Percentiles rank a stretch among this genome's conserved stretches.
phyloP scores from a whole-genome alignment of 179 eudicot genomes.

The Beta corolliflora region DNA sequence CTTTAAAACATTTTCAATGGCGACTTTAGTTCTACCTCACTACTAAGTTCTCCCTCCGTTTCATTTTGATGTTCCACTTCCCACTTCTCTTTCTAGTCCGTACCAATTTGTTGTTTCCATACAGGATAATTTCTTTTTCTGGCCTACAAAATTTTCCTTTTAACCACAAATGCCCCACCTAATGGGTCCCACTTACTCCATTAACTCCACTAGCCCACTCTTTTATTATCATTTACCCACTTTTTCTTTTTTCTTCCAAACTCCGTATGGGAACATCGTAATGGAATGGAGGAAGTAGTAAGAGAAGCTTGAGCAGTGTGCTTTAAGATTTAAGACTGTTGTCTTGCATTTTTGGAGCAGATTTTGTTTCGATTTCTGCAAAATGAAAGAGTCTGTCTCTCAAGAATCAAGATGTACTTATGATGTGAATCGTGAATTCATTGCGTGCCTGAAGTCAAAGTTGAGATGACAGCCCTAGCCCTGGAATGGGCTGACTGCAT shows the following conservation, averaged over 20 bases:
- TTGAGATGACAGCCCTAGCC: not conserved
- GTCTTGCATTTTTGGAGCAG: not conserved
- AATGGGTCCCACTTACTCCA: no score
- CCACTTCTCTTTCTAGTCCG: no score
- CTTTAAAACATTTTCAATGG: not conserved
- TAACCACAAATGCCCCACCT: no score
- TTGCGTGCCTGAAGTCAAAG: conserved; percentile 10
- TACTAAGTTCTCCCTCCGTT: not conserved
- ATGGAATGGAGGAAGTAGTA: not conserved
- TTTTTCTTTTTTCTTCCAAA: no score
- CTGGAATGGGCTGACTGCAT: not conserved
- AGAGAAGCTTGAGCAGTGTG: not conserved
- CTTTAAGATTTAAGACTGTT: not conserved
- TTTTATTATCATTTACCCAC: no score
- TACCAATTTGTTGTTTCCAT: no score
- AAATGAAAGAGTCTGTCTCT: not conserved
- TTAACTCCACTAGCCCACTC: no score
- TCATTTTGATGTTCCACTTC: no score
- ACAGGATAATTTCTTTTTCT: no score
- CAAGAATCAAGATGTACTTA: not conserved
- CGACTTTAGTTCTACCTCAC: not conserved
- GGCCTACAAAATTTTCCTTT: no score
- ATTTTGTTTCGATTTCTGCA: not conserved
- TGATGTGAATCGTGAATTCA: not conserved
- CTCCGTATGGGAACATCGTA: no score